Percentiles rank a stretch among this genome's conserved stretches.
Evolutionary conservation across 2,329 filamentous ascomycete species (phyloP).

Genomic region (Paraconiothyrium sp.): DNA sequence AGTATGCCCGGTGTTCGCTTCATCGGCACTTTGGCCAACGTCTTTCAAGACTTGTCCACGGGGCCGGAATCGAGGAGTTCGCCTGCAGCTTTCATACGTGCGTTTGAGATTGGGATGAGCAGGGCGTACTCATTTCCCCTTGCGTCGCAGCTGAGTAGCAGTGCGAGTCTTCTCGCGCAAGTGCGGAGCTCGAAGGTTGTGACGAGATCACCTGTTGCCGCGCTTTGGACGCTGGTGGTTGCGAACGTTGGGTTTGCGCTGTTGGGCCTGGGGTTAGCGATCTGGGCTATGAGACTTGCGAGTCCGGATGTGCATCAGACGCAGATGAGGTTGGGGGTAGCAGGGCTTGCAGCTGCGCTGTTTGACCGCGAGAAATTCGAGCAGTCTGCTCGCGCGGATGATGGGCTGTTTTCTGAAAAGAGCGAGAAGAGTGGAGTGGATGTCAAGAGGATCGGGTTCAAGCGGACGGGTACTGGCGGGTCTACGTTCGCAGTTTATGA

Average conservation of each 20-base stretch:
- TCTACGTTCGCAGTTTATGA: slow-evolving; percentile 14
- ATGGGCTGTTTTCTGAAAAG: slow-evolving; percentile 15
- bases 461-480: slow-evolving; percentile 9
- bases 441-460: slow-evolving; percentile 12
- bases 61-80: slow-evolving; percentile 12
- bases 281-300: slow-evolving; percentile 18
- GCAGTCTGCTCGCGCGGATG: slow-evolving; percentile 5
- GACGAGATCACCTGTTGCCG: slow-evolving; percentile 22
- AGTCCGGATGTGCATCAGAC: slow-evolving; percentile 23
- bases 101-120: slow-evolving; percentile 21
- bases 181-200: slow-evolving; percentile 21
- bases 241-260: slow-evolving; percentile 22
- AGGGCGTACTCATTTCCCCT: slow-evolving; percentile 21
- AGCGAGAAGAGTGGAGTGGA: neutral
- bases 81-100: slow-evolving; percentile 16
- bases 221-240: slow-evolving; percentile 27
- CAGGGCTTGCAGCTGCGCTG: slow-evolving; percentile 23
- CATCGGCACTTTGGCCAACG: slow-evolving; percentile 9
- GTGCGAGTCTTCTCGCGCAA: slow-evolving; percentile 18
- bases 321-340: slow-evolving; percentile 20
- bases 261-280: slow-evolving; percentile 18
- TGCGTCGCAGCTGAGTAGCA: slow-evolving; percentile 16
- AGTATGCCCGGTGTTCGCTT: slow-evolving; percentile 18
- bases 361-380: slow-evolving; percentile 22
- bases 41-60: slow-evolving; percentile 11